phyloP scores from a whole-genome alignment of 148 eudicot species.

The Persicaria maculosa region DNA sequence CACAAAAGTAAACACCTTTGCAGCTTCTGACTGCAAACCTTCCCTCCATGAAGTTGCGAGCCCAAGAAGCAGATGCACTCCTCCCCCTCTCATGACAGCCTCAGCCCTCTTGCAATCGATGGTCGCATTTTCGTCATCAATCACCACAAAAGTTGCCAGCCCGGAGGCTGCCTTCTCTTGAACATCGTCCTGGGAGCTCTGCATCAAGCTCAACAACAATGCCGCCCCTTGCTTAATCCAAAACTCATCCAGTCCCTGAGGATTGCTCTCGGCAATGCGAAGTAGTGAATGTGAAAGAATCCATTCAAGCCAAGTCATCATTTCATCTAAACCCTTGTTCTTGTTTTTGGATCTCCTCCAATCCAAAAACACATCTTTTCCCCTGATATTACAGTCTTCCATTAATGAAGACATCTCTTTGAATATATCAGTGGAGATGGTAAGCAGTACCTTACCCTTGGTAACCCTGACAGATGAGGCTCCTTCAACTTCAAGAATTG shows the following conservation, averaged over 20 bases:
- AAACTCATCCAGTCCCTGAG: constrained; percentile 69
- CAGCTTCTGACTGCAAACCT: constrained; percentile 91
- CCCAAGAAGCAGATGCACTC: constrained; percentile 70
- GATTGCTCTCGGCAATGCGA: constrained; percentile 82
- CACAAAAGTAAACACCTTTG: constrained; percentile 47
- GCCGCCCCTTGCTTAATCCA: constrained; percentile 92
- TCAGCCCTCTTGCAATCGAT: constrained; percentile 84
- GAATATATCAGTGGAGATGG: constrained; percentile 49
- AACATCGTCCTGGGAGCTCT: constrained; percentile 91
- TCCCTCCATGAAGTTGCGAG: constrained; percentile 89
- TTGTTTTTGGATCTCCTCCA: constrained; percentile 53
- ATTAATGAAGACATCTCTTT: constrained; percentile 57
- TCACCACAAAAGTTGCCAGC: constrained; percentile 91
- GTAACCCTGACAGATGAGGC: constrained; percentile 31
- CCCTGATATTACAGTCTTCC: constrained; percentile 46
- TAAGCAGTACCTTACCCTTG: constrained; percentile 59
- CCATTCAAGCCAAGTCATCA: constrained; percentile 93
- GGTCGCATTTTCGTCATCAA: constrained; percentile 89
- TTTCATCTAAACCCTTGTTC: constrained; percentile 48
- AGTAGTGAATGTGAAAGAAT: constrained; percentile 70
- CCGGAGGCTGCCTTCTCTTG: constrained; percentile 95
- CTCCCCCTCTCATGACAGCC: constrained; percentile 85
- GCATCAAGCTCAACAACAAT: constrained; percentile 71
- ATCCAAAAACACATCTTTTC: constrained; percentile 46
- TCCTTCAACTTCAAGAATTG: constrained; percentile 58